Conservation (phyloP, 495 filamentous ascomycete genomes). For the Immersiella caudata region DNA sequence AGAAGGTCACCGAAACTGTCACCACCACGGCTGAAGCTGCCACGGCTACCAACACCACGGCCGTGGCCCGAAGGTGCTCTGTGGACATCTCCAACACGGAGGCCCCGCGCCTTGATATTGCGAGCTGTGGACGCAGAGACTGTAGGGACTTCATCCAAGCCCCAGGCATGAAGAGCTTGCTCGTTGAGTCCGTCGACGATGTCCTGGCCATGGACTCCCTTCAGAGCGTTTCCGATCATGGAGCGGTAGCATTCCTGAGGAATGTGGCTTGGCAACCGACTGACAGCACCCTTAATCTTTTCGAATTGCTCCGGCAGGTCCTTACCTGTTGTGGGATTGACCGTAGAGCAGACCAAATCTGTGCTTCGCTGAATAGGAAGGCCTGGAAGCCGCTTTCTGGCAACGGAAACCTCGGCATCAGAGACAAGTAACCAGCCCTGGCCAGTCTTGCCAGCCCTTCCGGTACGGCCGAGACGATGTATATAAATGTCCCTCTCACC, state of each 20-base stretch:
- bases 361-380: conserved; percentile 69
- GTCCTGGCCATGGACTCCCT: conserved; percentile 38
- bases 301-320: conserved; percentile 43
- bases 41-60: conserved; percentile 1
- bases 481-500: conserved; percentile 78
- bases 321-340: conserved; percentile 48
- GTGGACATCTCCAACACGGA: conserved; percentile 42
- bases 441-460: conserved; percentile 72
- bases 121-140: conserved; percentile 35
- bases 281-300: conserved; percentile 39
- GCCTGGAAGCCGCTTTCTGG: conserved; percentile 53
- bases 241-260: conserved; percentile 42
- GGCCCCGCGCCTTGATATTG: conserved; percentile 22
- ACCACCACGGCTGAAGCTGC: conserved; percentile 19
- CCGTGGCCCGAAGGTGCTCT: too few species aligned
- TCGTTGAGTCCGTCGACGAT: conserved; percentile 63
- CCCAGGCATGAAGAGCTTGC: conserved; percentile 63
- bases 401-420: conserved; percentile 57
- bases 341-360: conserved; percentile 45
- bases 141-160: conserved; percentile 59
- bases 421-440: conserved; percentile 77
- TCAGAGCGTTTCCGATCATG: conserved; percentile 53
- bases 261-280: conserved; percentile 38
- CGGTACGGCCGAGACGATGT: conserved; percentile 80
- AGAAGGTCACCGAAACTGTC: conserved; percentile 22